These are phyloP conservation scores for Gastrodia elata DNA, from an alignment of 106 monocot genomes.

Conservation along the genomic window DNA sequence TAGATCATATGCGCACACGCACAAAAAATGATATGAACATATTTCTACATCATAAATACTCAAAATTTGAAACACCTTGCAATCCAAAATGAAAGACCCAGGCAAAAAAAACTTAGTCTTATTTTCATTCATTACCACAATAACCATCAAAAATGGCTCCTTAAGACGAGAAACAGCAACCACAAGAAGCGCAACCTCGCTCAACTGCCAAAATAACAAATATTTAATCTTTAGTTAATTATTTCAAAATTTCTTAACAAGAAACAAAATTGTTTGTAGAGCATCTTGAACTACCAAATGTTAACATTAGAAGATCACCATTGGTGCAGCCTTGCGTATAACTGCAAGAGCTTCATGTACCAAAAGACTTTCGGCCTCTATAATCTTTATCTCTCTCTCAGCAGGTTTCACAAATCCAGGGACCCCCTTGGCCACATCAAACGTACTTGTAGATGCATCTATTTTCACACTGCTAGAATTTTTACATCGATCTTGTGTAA, in stretches of 20 bases:
- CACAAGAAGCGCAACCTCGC: slow-evolving; percentile 71
- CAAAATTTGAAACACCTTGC: not conserved
- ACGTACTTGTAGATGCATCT: slow-evolving; percentile 6
- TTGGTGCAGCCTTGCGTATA: slow-evolving; percentile 80
- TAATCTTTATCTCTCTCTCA: slow-evolving; percentile 48
- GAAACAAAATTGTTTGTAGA: slow-evolving; percentile 36
- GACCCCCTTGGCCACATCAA: slow-evolving; percentile 25
- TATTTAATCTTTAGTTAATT: slow-evolving; percentile 16
- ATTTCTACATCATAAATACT: not conserved
- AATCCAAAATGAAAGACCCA: not conserved
- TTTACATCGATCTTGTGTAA: slow-evolving; percentile 16
- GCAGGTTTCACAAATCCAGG: slow-evolving; percentile 75
- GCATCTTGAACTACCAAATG: slow-evolving; percentile 89
- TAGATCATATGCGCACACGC: not conserved
- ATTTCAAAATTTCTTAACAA: slow-evolving; percentile 17
- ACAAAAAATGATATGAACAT: not conserved
- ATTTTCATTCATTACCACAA: slow-evolving; percentile 67
- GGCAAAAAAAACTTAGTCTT: not conserved
- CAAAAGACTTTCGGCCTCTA: slow-evolving; percentile 61
- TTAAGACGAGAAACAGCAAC: slow-evolving; percentile 78
- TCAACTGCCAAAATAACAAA: slow-evolving; percentile 63
- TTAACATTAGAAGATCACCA: slow-evolving; percentile 98
- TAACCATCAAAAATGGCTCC: slow-evolving; percentile 91
- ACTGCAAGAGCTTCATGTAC: slow-evolving; percentile 61
- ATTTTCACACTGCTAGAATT: slow-evolving; percentile 17